Base-by-base conservation (phyloP, 768 basidiomycete genomes). In the Phlegmacium glaucopus region DNA sequence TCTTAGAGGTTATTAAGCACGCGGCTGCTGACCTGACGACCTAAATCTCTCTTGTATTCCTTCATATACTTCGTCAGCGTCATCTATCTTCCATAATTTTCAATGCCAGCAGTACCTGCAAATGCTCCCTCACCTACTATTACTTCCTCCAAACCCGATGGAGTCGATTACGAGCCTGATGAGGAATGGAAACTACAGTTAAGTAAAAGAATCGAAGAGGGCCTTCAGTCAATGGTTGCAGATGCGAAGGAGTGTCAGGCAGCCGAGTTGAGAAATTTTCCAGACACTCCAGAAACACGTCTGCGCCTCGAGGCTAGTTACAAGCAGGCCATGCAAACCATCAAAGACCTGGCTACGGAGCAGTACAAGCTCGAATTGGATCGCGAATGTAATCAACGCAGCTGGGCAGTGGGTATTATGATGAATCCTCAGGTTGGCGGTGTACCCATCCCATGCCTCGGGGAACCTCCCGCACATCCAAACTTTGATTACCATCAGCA, bases 221-320 rank as follows among this genome's bases (percentile, higher is more conserved):
- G 65, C 9, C 58, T 73, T 16, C 45, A 61, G 41, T 46, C 57
- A 25, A 72, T 77, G 68, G 60, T 85, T 50, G 75, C 82, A 45
- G 85, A 85, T 49, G 79, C 87, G 15, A 82, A 82, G 64, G 74
- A 79, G 48, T 79, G 77, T 48, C 64, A 79, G 32, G 72, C 79
- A 29, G 62, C 67, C 12, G 74, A 80, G 59, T 67, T 88, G 10
- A 70, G 71, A 58, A 63, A 74, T 63, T 57, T 61, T 47, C 51
- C 76, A 59, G 55, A 69, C 13, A 66, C 58, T 11, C 43, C 43
- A 16, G 55, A 57, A 16, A 55, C 47, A 16, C 63, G 73, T 6
- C 63, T 73, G 13, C 64, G 61, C 13, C 57, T 78, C 29, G 56
- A 54, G 7, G 44, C 57, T 0, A 72, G 79, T 32, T 72, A 75